Base-by-base conservation (phyloP, 2,329 filamentous ascomycete species). In the Blumeria graminis region DNA sequence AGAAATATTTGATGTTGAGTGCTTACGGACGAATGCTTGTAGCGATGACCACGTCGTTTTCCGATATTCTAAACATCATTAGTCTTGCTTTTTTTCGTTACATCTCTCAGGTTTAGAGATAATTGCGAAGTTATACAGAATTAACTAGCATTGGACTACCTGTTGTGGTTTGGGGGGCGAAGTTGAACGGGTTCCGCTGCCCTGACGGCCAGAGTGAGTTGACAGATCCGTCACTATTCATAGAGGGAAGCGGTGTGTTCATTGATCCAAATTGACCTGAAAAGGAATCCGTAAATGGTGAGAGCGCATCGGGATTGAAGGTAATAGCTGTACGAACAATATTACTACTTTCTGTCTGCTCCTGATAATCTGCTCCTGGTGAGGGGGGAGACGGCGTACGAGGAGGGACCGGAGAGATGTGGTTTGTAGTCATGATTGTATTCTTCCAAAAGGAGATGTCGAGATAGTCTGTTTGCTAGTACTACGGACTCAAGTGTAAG, bases 21-120 rank as follows among this genome's bases (percentile, higher is more conserved):
- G 18, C 86, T 94, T 57, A 98, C 84, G 67, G 86, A 94, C 68
- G 86, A 93, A 71, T 96, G 90, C 67, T 95, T 94, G 75, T 98
- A 98, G 68, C 92, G 88, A 72, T 98, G 92, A 60, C 92, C 92
- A 59, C 90, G 83, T 61, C 92, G 81, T 69, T 94, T 86, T 60
- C 89, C 89, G 60, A 95, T 80, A 63, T 87, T 90, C 82, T 93
- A 68, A 56, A 59, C 43, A 59, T 41, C 56, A 60, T 60, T 61
- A 62, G 63, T 68, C 52, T 57, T n/a, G 14, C 10, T 16, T 53
- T n/a, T 18, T 53, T 57, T 56, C 55, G 7, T 33, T 34, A 10
- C 14, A 46, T 22, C 10, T 46, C 11, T 6, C 16, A 10, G 18
- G 18, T 14, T 8, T n/a, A 16, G 39, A n/a, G 39, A 18, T 14